phyloP scores from a whole-genome alignment of 2,329 filamentous ascomycete species.

The Ophiocordyceps camponoti-rufipedis region DNA sequence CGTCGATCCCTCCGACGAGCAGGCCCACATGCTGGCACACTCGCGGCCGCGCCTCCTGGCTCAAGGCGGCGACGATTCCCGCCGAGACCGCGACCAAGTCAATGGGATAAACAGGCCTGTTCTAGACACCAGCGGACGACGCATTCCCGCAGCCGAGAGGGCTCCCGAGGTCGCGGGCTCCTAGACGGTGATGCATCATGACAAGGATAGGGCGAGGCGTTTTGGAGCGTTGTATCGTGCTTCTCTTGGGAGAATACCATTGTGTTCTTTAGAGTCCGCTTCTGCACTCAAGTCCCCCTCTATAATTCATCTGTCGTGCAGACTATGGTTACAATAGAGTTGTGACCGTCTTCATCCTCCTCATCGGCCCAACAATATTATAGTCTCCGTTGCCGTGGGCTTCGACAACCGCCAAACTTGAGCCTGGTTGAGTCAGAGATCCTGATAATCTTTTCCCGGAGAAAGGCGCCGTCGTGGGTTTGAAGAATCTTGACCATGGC shows the following conservation, averaged over 20 bases:
- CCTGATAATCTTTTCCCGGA: slow-evolving; percentile 57
- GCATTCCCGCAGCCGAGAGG: slow-evolving; percentile 32
- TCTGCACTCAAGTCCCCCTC: not conserved
- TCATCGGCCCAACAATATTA: slow-evolving; percentile 7
- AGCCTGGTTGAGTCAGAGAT: slow-evolving; percentile 76
- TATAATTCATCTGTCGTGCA: not conserved
- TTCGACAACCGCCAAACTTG: slow-evolving; percentile 91
- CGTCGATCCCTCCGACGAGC: slow-evolving; percentile 29
- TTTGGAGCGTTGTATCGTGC: not conserved
- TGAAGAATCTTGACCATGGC: slow-evolving; percentile 79
- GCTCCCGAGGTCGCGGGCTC: slow-evolving; percentile 19
- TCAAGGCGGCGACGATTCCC: slow-evolving; percentile 8
- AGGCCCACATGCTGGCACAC: slow-evolving; percentile 37
- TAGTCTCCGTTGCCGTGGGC: slow-evolving; percentile 67
- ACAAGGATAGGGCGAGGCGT: not conserved
- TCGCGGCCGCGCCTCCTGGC: slow-evolving; percentile 13
- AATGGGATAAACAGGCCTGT: slow-evolving; percentile 16
- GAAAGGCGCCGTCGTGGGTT: slow-evolving; percentile 61
- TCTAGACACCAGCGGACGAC: slow-evolving; percentile 31
- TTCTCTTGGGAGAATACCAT: slow-evolving; percentile 2
- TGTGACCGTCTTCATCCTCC: not conserved
- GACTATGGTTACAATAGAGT: not conserved
- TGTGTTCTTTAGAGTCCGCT: not conserved
- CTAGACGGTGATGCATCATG: not conserved
- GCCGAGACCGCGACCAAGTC: too few relatives aligned